Evolutionary conservation across 2,329 filamentous ascomycete genomes (phyloP).

Genomic region (Alternaria infectoria): DNA sequence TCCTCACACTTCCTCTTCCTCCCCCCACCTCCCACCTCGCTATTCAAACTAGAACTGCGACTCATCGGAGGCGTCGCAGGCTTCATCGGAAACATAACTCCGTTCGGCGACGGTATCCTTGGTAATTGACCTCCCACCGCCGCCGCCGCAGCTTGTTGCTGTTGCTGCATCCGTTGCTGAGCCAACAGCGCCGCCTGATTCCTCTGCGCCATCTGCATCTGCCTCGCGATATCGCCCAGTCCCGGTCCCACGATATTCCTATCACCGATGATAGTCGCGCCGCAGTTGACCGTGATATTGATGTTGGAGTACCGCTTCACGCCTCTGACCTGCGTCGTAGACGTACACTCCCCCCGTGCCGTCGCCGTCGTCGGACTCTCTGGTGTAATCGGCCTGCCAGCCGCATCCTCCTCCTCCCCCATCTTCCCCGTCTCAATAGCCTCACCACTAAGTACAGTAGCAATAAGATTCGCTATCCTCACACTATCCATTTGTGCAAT

Average conservation of each 20-base stretch:
- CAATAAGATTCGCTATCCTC: slow-evolving; percentile 36
- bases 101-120: slow-evolving; percentile 6
- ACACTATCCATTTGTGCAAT: slow-evolving; percentile 40
- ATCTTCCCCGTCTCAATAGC: background rate
- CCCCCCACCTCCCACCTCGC: slow-evolving; percentile 15
- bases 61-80: slow-evolving; percentile 38
- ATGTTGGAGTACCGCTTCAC: slow-evolving; percentile 23
- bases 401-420: background rate
- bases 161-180: slow-evolving; percentile 8
- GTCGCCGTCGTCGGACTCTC: slow-evolving; percentile 5
- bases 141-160: background rate
- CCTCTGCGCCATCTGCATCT: slow-evolving; percentile 40
- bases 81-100: slow-evolving; percentile 7
- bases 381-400: background rate
- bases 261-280: slow-evolving; percentile 43
- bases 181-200: slow-evolving; percentile 26
- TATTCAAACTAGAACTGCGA: slow-evolving; percentile 32
- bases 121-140: background rate
- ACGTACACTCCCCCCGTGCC: slow-evolving; percentile 5
- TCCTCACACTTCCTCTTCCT: slow-evolving; percentile 38
- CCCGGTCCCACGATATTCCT: slow-evolving; percentile 45
- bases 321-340: slow-evolving; percentile 10
- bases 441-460: slow-evolving; percentile 26
- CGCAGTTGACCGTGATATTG: slow-evolving; percentile 44
- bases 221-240: slow-evolving; percentile 41